These are phyloP conservation scores for Ceratobasidium sp. DNA, from an alignment of 1,284 basidiomycete species.

Conservation along the genomic window DNA sequence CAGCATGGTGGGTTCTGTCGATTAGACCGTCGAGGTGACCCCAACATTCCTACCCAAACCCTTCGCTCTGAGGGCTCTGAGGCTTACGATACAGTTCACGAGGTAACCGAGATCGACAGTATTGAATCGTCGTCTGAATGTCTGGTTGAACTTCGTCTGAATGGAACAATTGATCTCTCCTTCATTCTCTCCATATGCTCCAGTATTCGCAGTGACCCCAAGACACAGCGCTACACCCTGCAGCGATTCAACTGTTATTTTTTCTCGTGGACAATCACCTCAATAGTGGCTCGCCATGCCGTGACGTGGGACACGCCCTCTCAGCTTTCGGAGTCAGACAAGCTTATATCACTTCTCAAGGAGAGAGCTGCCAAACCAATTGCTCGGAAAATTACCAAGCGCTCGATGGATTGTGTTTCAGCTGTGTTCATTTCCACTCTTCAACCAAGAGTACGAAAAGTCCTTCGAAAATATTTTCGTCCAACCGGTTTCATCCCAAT, in stretches of 20 bases:
- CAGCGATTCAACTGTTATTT: constrained; percentile 46
- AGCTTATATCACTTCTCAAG: constrained; percentile 37
- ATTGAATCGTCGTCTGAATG: constrained; percentile 34
- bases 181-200: constrained; percentile 42
- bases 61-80: constrained; percentile 34
- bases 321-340: constrained; percentile 18
- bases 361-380: constrained; percentile 33
- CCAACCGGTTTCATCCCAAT: constrained; percentile 39
- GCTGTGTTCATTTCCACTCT: constrained; percentile 38
- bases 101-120: constrained; percentile 17
- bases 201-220: constrained; percentile 42
- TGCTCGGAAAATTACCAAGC: constrained; percentile 18
- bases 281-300: constrained; percentile 38
- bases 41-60: constrained; percentile 45
- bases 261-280: constrained; percentile 45
- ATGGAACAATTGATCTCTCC: constrained; percentile 35
- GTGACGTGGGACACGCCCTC: constrained; percentile 36
- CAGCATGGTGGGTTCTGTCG: constrained; percentile 30
- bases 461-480: constrained; percentile 39
- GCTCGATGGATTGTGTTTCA: constrained; percentile 37
- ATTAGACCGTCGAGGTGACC: constrained; percentile 38
- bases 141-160: constrained; percentile 37
- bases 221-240: constrained; percentile 40
- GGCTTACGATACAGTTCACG: constrained; percentile 43
- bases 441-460: constrained; percentile 16